Conservation (phyloP, 306 rosid genomes). For the Castanea mollissima region DNA sequence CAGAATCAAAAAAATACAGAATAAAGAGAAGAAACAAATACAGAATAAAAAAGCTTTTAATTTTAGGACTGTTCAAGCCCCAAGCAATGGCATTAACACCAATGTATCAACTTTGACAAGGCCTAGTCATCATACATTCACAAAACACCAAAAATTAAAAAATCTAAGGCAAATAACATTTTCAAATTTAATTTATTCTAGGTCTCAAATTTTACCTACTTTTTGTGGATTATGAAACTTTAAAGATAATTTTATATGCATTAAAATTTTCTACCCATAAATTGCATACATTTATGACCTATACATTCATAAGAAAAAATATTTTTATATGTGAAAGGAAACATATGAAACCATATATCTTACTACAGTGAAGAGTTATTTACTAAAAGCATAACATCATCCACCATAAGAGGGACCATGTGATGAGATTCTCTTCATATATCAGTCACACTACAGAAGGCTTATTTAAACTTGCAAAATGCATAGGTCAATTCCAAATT, state of each 20-base stretch:
- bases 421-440: background rate
- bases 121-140: background rate
- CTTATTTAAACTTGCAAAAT: background rate
- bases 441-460: background rate
- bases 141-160: background rate
- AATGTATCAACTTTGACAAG: conserved; percentile 1
- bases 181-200: background rate
- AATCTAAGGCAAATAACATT: background rate
- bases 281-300: background rate
- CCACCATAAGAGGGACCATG: background rate
- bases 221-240: background rate
- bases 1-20: background rate
- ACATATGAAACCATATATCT: background rate
- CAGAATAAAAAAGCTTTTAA: background rate
- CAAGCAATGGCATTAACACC: conserved; percentile 9
- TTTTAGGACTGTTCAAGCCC: background rate
- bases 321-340: background rate
- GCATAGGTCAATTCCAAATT: background rate
- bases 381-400: background rate
- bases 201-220: background rate
- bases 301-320: background rate
- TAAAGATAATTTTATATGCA: background rate
- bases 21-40: background rate
- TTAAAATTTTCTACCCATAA: background rate
- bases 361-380: background rate